Base-by-base conservation (phyloP, 176 grass and related monocot species). In the Pharus latifolius region DNA sequence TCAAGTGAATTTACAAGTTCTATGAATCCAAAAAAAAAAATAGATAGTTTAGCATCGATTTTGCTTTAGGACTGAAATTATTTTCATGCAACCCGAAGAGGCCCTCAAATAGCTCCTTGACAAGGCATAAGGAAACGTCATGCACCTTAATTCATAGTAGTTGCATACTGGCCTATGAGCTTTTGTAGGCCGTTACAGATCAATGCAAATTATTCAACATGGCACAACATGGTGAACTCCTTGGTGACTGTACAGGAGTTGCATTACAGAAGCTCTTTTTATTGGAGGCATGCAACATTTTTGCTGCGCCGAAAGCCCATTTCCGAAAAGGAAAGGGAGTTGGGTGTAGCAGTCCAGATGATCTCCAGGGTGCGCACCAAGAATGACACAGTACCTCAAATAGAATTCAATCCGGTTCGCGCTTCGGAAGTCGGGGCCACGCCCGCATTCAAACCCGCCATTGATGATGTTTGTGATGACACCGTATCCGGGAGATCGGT, bases 381-480 rank as follows among this genome's bases (percentile, higher is more conserved):
- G 56, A 20, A 32, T 17, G 40, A 74, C 82, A n/a, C 87, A 85
- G 20, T 85, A 89, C 34, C 73, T 73, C 78, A 74, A 46, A 67
- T 82, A 85, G 73, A 85, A 90, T 0, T 73, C 87, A 28, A 90
- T 85, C 24, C 87, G 67, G 47, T 86, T 56, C 0, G 10, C 34
- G 6, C 60, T 63, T 0, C 26, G 54, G 0, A n/a, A 0, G 27
- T 88, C 44, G 0, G 60, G 1, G 0, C 81, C 84, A 17, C 7
- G 9, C 4, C 84, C 84, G 49, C 91, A 90, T 77, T 84, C 80
- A 2, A 68, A 0, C 27, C 87, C 86, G 34, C 83, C 83, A 22
- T 84, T 96, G 73, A 96, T 63, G 67, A 96, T 79, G 76, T 84
- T 86, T 29, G 80, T 90, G 83, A 82, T 44, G 3, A 78, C 80